Base-by-base conservation (phyloP, 2,329 filamentous ascomycete species). In the Monilinia polystroma region DNA sequence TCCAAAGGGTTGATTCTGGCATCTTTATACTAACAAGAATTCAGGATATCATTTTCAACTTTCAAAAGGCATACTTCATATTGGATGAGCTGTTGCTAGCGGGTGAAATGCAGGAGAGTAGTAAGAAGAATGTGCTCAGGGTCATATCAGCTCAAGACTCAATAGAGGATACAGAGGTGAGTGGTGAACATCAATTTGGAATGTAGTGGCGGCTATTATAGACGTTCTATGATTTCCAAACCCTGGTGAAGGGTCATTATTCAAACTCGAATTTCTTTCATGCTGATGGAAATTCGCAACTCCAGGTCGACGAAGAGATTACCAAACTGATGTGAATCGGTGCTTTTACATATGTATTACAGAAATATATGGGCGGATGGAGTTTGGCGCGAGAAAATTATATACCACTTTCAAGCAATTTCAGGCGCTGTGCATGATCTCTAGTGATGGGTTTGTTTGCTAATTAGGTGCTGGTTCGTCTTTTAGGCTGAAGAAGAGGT, bases 1-100 rank as follows among this genome's bases (percentile, higher is more conserved):
- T 26, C 32, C 12, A n/a, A 32, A 35, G 43, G 52, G 41, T 52
- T 16, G 18, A 45, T 29, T 29, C 41, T 51, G 45, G 8, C 32
- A 38, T 26, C 23, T 6, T 12, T 26, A 20, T 51, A 41, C 45
- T 60, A 12, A 60, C 4, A 12, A 12, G 20, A 8, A 12, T 2
- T 20, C 32, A 66, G 64, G 68, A 69, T 51, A 69, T 69, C 41
- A 99, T 99, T 79, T 99, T 99, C 86, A 98, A 97, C 78, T 99
- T 99, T 79, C 96, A 97, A 74, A 99, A 99, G 80, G 95, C 95
- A 68, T 99, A 99, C 80, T 99, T 98, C 80, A 99, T 99, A 73
- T 87, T 99, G 57, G 95, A 99, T 78, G 95, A 99, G 81, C 85
- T 99, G 69, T 84, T 99, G 72, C 84, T 99, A 73, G 95, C 95